These are phyloP conservation scores for Trifolium repens DNA, from an alignment of 306 rosid species.

Conservation along the genomic window DNA sequence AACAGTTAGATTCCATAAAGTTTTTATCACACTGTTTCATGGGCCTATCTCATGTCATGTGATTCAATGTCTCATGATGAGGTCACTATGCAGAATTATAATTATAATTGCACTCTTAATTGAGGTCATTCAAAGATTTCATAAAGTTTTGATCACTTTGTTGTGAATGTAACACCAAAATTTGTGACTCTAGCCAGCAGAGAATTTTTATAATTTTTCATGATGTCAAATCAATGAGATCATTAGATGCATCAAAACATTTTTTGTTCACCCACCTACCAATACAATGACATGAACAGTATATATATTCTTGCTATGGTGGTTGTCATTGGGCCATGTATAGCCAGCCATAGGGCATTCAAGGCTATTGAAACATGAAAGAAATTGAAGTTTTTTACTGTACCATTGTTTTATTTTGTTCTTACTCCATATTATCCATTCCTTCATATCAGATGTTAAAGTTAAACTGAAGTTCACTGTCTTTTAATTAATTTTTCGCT, in stretches of 20 bases:
- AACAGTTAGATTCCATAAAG: too few relatives aligned
- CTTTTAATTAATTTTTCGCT: conserved; percentile 23
- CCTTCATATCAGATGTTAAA: background rate
- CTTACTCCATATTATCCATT: background rate
- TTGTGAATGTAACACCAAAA: background rate
- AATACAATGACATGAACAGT: background rate
- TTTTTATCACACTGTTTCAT: background rate
- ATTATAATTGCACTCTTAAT: background rate
- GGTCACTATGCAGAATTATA: too few relatives aligned
- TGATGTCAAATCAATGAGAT: conserved; percentile 23
- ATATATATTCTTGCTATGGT: background rate
- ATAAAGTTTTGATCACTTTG: background rate
- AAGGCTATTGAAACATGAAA: conserved; percentile 6
- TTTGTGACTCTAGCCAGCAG: conserved; percentile 10
- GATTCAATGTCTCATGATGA: background rate
- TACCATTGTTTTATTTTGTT: conserved; percentile 14
- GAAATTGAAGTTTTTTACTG: background rate
- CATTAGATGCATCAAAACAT: conserved; percentile 12
- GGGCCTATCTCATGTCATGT: background rate
- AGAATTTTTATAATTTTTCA: background rate
- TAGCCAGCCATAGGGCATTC: background rate
- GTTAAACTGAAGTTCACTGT: background rate
- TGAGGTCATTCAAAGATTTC: background rate
- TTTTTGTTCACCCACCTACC: conserved; percentile 4
- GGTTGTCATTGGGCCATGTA: conserved; percentile 15